A percentile compares a stretch with the other conserved stretches of the same genome.
phyloP scores from a whole-genome alignment of 1,284 basidiomycete genomes.

The Cryptococcus sp. region DNA sequence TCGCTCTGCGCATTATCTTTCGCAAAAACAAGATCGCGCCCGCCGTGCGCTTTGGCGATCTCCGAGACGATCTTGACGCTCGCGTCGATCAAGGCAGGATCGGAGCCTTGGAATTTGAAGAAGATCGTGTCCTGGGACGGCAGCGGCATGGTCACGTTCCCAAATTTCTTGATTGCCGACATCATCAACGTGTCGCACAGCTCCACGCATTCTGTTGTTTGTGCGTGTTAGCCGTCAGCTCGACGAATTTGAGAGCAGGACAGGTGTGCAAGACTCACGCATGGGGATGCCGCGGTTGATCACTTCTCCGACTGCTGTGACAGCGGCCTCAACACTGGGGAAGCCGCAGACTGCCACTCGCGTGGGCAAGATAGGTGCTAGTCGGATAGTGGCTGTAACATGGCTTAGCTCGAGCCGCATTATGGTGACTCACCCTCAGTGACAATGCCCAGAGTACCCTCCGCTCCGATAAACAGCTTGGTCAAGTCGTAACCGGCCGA shows the following conservation, averaged over 20 bases:
- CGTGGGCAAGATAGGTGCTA: conserved; percentile 74
- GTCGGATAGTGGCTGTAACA: conserved; percentile 67
- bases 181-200: conserved; percentile 71
- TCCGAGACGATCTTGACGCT: conserved; percentile 24
- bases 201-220: conserved; percentile 69
- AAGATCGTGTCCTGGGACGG: conserved; percentile 72
- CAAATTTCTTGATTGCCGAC: conserved; percentile 65
- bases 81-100: conserved; percentile 19
- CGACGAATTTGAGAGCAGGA: too few species aligned
- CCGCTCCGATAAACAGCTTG: conserved; percentile 88
- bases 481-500: conserved; percentile 87
- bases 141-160: conserved; percentile 60
- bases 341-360: conserved; percentile 57
- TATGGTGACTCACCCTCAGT: conserved; percentile 66
- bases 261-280: conserved; percentile 29
- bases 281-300: conserved; percentile 62
- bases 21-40: conserved; percentile 68
- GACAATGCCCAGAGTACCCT: conserved; percentile 88
- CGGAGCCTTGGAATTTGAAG: conserved; percentile 76
- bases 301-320: conserved; percentile 62
- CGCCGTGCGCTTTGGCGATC: conserved; percentile 66
- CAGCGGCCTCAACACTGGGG: conserved; percentile 57
- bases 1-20: conserved; percentile 66
- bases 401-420: neutral
- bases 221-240: too few species aligned